Base-by-base conservation (phyloP, 2,329 filamentous ascomycete genomes). In the Trichoderma gracile region DNA sequence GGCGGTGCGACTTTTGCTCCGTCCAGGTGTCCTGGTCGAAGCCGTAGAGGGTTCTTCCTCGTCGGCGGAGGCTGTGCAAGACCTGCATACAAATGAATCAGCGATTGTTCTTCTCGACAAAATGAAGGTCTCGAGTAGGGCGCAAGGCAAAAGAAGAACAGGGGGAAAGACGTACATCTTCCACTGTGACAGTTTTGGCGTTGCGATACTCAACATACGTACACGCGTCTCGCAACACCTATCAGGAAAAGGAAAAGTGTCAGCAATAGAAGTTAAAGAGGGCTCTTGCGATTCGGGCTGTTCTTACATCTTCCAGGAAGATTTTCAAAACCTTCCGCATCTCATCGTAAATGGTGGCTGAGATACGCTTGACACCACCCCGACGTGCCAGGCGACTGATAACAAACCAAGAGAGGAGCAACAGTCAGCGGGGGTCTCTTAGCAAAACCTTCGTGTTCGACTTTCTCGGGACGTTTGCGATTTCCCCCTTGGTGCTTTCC, bases 301-400 rank as follows among this genome's bases (percentile, higher is more conserved):
- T 19, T 9, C 40, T 46, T 77, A 88, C 86, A 38, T 30, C 68
- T 67, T 5, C 76, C 68, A 0, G 93, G 75, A 0, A 81, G 78
- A 0, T 69, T 66, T 23, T 81, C 84, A 93, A 59, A 0, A 80
- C 84, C 0, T 4, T 19, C 0, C 91, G 79, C 0, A 82, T 74
- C 0, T 90, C 87, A 0, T 86, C 80, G 70, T 93, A 93, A 3
- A 93, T 88, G 0, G 52, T 68, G 0, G 73, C 82, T 0, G 87
- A 88, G 9, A 93, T 92, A 0, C 90, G 81, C 73, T 93, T 93
- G 0, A 94, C 88, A 0, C 91, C 91, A 1, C 90, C 91, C 7
- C 91, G 86, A 6, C 91, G 85, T 1, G 91, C 91, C 0, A 94
- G 76, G 46, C 90, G 87, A 68, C 89, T 88, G 65, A 3, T 8